phyloP scores from a whole-genome alignment of 2,329 filamentous ascomycete genomes.

The Ophiostoma australiae region DNA sequence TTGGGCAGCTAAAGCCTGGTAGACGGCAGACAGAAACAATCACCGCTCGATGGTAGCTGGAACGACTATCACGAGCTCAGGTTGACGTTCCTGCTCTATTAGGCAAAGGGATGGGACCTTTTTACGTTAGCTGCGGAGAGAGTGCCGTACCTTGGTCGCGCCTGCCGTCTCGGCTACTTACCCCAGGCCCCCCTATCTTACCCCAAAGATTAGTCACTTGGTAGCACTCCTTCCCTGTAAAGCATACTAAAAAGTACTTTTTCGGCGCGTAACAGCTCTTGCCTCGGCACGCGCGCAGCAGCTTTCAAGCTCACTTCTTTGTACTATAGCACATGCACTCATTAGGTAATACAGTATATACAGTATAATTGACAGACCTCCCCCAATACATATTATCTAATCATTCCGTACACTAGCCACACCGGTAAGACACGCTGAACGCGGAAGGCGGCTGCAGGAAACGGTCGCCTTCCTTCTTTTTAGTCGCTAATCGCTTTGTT shows the following conservation, averaged over 20 bases:
- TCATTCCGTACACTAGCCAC: not conserved
- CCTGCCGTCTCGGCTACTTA: not conserved
- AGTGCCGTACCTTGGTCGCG: not conserved
- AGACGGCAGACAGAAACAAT: not conserved
- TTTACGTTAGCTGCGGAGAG: not conserved
- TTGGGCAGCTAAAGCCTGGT: not conserved
- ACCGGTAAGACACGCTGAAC: not conserved
- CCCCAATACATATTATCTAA: not conserved
- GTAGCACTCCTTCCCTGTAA: slow-evolving; percentile 3
- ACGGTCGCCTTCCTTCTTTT: not conserved
- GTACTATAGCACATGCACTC: not conserved
- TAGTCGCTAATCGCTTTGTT: not conserved
- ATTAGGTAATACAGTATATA: not conserved
- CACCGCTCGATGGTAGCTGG: not conserved
- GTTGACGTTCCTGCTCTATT: not conserved
- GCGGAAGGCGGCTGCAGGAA: not conserved
- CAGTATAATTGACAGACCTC: not conserved
- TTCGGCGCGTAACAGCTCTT: slow-evolving; percentile 23
- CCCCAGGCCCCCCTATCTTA: slow-evolving; percentile 8
- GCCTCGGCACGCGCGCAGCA: slow-evolving; percentile 33
- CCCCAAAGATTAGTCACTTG: not conserved
- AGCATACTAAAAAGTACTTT: not conserved
- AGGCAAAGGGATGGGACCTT: slow-evolving; percentile 1
- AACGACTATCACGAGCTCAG: not conserved
- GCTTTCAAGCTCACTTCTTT: not conserved